Conservation (phyloP, 2,329 filamentous ascomycete species). For the Alternaria hordeiaustralica region DNA sequence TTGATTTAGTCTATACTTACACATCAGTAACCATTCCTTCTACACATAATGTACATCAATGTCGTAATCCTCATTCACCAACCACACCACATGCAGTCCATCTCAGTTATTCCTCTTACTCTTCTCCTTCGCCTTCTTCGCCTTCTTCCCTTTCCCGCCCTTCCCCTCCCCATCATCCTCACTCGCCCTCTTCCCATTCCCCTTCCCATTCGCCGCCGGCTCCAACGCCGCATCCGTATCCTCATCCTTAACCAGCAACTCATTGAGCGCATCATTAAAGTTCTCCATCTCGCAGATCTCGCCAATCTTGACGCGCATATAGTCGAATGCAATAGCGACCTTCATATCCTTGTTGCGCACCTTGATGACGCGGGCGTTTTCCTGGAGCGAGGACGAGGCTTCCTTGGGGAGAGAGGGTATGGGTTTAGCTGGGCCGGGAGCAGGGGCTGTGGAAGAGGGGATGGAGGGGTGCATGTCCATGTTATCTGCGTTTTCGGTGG, state of each 20-base stretch:
- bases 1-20: no score
- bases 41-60: no score
- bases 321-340: conserved; percentile 77
- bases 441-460: neutral
- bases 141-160: conserved; percentile 36
- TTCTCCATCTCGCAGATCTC: conserved; percentile 72
- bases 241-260: conserved; percentile 56
- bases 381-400: conserved; percentile 6
- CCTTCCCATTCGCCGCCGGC: conserved; percentile 28
- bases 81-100: no score
- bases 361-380: conserved; percentile 44
- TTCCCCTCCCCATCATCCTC: conserved; percentile 32
- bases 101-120: conserved; percentile 41
- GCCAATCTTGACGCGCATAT: conserved; percentile 75
- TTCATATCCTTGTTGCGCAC: conserved; percentile 61
- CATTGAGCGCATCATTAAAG: conserved; percentile 66
- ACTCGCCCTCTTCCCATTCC: conserved; percentile 39
- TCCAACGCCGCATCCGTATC: conserved; percentile 23
- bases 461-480: conserved; percentile 27
- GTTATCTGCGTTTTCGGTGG: conserved; percentile 24
- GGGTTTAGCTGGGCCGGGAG: conserved; percentile 7
- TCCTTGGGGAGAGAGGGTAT: conserved; percentile 17
- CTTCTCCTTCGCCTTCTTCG: conserved; percentile 32
- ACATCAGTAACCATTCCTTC: no score
- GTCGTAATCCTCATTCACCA: no score